Base-by-base conservation (phyloP, 371 early-diverging fungal species). In the Rhizomucor miehei region DNA sequence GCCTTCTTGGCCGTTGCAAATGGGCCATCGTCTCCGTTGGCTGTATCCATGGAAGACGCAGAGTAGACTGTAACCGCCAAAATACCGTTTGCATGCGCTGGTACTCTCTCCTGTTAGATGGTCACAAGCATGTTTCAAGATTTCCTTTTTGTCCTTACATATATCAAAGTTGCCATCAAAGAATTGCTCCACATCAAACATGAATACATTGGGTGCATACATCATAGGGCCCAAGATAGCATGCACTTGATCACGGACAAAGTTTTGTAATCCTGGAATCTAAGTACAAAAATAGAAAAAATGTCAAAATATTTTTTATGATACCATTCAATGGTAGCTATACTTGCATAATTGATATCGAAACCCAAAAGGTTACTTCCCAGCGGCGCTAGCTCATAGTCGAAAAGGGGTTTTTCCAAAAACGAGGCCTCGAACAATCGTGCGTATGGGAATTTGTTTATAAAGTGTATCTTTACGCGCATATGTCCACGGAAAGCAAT, bases 351-450 rank as follows among this genome's bases (percentile, higher is more conserved):
- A 20, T 85, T 87, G 62, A 92, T 87, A 69, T 92, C 92, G 57
- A 92, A 82, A 19, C 92, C 88, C 73, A 87, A 84, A 20, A 89
- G 87, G 51, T 98, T 82, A 71, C 87, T 88, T 69, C 98, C 86
- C 65, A 90, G 66, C 0, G 99, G 99, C 60, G 93, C 88, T 39
- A 99, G 80, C 16, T 86, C 85, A 80, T 96, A 99, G 71, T 98
- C 95, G 53, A 99, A 84, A 11, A 66, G 63, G 17, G 99, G 99
- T 20, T 85, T 81, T 58, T 93, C 90, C 57, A 95, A 66, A 66
- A 99, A 93, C 54, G 88, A 85, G 35, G 92, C 84, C 45, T 93
- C 91, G 9, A 95, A 81, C 0, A 83, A 84, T 63, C 91, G 89
- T 48, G 98, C 83, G 60, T 95, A 89, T 0, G 98, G 98, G 71